phyloP scores from a whole-genome alignment of 2,329 filamentous ascomycete species.

The Ceratocystis destructans region DNA sequence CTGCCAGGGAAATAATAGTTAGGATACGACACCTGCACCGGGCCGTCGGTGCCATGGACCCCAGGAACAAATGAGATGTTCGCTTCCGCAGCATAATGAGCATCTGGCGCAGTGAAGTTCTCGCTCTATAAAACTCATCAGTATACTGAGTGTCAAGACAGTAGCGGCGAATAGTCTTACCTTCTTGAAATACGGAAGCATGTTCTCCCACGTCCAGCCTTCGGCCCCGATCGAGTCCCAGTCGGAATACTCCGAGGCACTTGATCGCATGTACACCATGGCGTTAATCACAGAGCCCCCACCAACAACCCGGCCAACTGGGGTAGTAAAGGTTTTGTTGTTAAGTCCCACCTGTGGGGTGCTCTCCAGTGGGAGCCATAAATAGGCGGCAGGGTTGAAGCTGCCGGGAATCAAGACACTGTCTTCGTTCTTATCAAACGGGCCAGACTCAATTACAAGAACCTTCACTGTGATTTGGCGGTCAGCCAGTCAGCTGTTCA shows the following conservation, averaged over 20 bases:
- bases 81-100: conserved; percentile 14
- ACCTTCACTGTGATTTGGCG: conserved; percentile 21
- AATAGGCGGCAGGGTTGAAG: conserved; percentile 24
- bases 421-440: conserved; percentile 23
- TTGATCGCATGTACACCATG: conserved; percentile 28
- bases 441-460: conserved; percentile 24
- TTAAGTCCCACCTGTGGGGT: conserved; percentile 24
- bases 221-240: conserved; percentile 34
- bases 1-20: conserved; percentile 22
- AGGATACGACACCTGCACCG: conserved; percentile 36
- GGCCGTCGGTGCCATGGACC: conserved; percentile 40
- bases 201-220: conserved; percentile 28
- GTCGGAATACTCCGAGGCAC: conserved; percentile 30
- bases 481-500: no score
- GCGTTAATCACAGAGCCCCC: conserved; percentile 31
- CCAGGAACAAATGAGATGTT: conserved; percentile 30
- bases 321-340: conserved; percentile 19
- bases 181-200: conserved; percentile 35
- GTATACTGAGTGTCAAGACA: background rate
- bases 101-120: conserved; percentile 19
- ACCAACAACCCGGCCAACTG: conserved; percentile 27
- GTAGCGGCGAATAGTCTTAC: conserved; percentile 20
- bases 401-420: conserved; percentile 24
- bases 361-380: conserved; percentile 24
- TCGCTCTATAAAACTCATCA: conserved; percentile 15